Evolutionary conservation across 805 yeast species (phyloP).

Genomic region (Metschnikowia rubicola): DNA sequence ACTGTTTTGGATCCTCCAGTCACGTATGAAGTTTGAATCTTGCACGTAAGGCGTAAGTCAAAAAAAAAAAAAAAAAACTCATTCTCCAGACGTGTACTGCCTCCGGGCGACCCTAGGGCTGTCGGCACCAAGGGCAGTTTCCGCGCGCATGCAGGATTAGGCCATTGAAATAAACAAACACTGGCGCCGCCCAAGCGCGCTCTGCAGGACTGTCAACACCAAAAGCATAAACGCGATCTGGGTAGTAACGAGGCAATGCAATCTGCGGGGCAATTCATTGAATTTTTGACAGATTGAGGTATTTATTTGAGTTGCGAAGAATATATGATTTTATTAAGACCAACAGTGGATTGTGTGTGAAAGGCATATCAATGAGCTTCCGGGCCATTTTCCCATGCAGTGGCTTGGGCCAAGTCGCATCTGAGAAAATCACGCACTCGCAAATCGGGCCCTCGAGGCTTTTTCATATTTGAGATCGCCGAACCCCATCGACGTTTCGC

Average conservation of each 20-base stretch:
- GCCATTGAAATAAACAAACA: conserved; percentile 4
- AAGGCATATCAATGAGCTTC: too few species aligned
- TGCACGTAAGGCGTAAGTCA: background rate
- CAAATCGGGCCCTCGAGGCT: too few species aligned
- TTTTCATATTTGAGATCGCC: too few species aligned
- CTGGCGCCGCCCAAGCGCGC: conserved; percentile 3
- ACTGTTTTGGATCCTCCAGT: background rate
- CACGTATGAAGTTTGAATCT: background rate
- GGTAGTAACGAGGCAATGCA: background rate
- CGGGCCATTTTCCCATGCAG: too few species aligned
- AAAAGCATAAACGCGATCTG: background rate
- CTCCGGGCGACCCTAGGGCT: background rate
- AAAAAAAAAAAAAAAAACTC: background rate
- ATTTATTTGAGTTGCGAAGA: too few species aligned
- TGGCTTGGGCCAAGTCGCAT: too few species aligned
- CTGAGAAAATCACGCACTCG: too few species aligned
- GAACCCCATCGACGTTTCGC: too few species aligned
- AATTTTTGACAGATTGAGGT: too few species aligned
- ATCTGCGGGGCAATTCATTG: background rate
- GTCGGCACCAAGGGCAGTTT: background rate
- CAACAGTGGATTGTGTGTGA: too few species aligned
- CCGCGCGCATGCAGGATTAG: background rate
- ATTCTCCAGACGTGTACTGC: conserved; percentile 8
- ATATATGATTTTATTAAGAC: too few species aligned
- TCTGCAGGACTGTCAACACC: conserved; percentile 1